phyloP scores from a whole-genome alignment of 2,329 filamentous ascomycete genomes.

The Neurospora sp. region DNA sequence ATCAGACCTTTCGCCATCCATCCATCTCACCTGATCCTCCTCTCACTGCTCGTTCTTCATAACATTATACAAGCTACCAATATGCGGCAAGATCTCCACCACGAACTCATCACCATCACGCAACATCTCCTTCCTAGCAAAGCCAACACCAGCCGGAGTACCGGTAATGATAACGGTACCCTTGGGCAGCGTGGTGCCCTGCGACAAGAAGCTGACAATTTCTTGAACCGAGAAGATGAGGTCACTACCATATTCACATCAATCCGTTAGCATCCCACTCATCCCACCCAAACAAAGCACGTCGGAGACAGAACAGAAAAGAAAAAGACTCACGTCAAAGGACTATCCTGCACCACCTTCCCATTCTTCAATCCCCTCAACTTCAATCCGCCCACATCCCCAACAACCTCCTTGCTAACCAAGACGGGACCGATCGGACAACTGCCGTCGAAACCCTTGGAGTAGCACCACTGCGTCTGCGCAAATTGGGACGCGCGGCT shows the following conservation, averaged over 20 bases:
- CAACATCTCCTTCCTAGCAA: constrained; percentile 27
- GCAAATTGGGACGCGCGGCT: constrained; percentile 45
- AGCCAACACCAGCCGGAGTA: constrained; percentile 32
- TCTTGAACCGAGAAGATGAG: constrained; percentile 42
- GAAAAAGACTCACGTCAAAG: constrained; percentile 16
- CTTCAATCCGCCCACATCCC: constrained; percentile 28
- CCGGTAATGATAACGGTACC: constrained; percentile 35
- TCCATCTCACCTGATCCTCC: background rate
- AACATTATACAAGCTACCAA: constrained; percentile 32
- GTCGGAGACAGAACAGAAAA: constrained; percentile 10
- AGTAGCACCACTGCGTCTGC: constrained; percentile 46
- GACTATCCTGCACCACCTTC: constrained; percentile 35
- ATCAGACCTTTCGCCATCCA: too few species aligned
- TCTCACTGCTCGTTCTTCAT: constrained; percentile 26
- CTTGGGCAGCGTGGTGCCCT: constrained; percentile 30
- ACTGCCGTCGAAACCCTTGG: constrained; percentile 47
- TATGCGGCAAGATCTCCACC: constrained; percentile 32
- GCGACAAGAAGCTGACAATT: constrained; percentile 32
- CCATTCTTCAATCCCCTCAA: constrained; percentile 40
- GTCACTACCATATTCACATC: constrained; percentile 27
- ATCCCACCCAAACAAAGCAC: background rate
- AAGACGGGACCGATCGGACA: constrained; percentile 44
- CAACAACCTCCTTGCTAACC: constrained; percentile 31
- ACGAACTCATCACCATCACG: constrained; percentile 31
- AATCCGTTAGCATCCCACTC: background rate